Percentiles rank a stretch among this genome's conserved stretches.
Evolutionary conservation across 2,329 filamentous ascomycete genomes (phyloP).

Genomic region (Fusarium sp.): DNA sequence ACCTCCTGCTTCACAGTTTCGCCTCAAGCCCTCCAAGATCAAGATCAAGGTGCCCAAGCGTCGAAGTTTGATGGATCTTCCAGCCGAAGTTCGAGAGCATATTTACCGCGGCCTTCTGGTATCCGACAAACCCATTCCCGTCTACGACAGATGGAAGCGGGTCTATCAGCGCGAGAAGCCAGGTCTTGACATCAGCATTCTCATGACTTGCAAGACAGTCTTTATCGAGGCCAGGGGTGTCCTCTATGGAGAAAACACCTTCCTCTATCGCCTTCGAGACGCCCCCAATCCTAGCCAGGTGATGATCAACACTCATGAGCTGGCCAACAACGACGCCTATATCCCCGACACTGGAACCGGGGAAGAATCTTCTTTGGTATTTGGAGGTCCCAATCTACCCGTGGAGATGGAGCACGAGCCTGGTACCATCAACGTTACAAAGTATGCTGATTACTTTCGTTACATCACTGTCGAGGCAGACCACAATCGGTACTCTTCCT

Average conservation of each 20-base stretch:
- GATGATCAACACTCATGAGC: slow-evolving; percentile 26
- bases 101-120: slow-evolving; percentile 53
- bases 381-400: slow-evolving; percentile 4
- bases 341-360: not conserved
- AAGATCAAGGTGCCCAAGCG: not conserved
- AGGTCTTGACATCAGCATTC: slow-evolving; percentile 53
- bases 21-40: not conserved
- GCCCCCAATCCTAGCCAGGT: slow-evolving; percentile 23
- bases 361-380: not conserved
- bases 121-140: slow-evolving; percentile 49
- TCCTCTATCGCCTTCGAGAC: slow-evolving; percentile 62
- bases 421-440: slow-evolving; percentile 50
- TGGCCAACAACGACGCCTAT: slow-evolving; percentile 36
- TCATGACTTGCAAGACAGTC: slow-evolving; percentile 53
- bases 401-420: slow-evolving; percentile 18
- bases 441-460: slow-evolving; percentile 57
- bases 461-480: slow-evolving; percentile 59
- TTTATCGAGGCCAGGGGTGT: slow-evolving; percentile 55
- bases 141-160: slow-evolving; percentile 52
- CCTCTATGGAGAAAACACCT: slow-evolving; percentile 63
- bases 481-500: slow-evolving; percentile 51
- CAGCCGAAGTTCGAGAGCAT: slow-evolving; percentile 49
- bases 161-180: slow-evolving; percentile 50
- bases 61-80: slow-evolving; percentile 38
- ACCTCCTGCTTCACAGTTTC: not conserved